Percentiles rank a stretch among this genome's conserved stretches.
Conservation (phyloP, 78 protist genomes). For the Dictyostelium capitatum region DNA sequence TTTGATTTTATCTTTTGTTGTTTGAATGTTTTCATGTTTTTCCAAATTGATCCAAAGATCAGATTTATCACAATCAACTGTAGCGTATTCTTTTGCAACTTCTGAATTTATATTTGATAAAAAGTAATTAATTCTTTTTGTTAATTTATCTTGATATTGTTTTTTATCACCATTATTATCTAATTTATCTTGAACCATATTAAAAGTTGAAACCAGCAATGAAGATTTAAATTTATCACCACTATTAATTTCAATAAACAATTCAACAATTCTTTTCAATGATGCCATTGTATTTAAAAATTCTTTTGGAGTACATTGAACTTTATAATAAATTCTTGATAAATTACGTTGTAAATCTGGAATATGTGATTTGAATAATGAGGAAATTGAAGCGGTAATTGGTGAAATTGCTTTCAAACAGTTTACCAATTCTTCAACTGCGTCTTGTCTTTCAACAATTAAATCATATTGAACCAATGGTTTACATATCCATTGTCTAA, state of each 20-base stretch:
- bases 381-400: background rate
- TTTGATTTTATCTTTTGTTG: conserved; percentile 9
- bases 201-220: conserved; percentile 20
- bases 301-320: conserved; percentile 73
- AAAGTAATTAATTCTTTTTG: conserved; percentile 33
- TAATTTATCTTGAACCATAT: background rate
- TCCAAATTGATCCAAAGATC: conserved; percentile 27
- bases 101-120: conserved; percentile 1
- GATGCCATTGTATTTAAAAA: conserved; percentile 53
- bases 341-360: conserved; percentile 76
- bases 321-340: conserved; percentile 45
- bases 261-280: conserved; percentile 20
- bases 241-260: background rate
- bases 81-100: conserved; percentile 11
- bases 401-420: background rate
- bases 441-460: conserved; percentile 49
- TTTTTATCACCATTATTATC: background rate
- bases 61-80: conserved; percentile 25
- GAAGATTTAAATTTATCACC: conserved; percentile 16
- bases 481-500: conserved; percentile 73
- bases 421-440: conserved; percentile 51
- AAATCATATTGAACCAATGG: conserved; percentile 64
- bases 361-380: conserved; percentile 35
- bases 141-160: background rate
- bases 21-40: conserved; percentile 16